Base-by-base conservation (phyloP, 2,329 filamentous ascomycete genomes). In the Trichophyton mentagrophytes region DNA sequence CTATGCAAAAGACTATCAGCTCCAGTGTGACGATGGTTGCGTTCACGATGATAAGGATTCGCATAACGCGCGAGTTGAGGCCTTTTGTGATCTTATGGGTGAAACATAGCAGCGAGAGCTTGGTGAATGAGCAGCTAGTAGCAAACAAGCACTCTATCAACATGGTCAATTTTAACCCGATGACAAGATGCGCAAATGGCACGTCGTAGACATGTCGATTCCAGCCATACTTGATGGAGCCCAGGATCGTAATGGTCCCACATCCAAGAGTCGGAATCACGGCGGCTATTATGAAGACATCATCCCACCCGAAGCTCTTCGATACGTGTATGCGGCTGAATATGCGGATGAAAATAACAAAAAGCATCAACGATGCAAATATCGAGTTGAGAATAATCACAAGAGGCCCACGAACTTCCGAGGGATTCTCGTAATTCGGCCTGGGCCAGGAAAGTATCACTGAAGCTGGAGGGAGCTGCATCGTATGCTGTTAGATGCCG, bases 381-480 rank as follows among this genome's bases (percentile, higher is more conserved):
- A 55, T 55, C 20, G 51, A 27, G 7, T 27, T 33, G 4, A 55
- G 11, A 7, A 55, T 55, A 30, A 55, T 36, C 6, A 55, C n/a
- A 1, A 20, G 13, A 3, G 51, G 51, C 13, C 51, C 51, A 9
- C 51, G 51, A 36, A 55, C 27, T 4, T 55, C 51, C 13, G 51
- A 17, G 9, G 51, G 51, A 55, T 55, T 55, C 6, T 17, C 15
- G 17, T 55, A 55, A 15, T 55, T 55, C 1, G 49, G 49, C 49
- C 33, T 20, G 30, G 49, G 49, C 49, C 49, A 55, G 49, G 25
- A 17, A n/a, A 33, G 25, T n/a, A 55, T 55, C 51, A 55, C 51
- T 25, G 51, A 55, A 5, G 13, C 20, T 55, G 51, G 51, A 55
- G 51, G 51, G 30, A 55, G 51, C 51, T 55, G 51, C 51, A 55